These are phyloP conservation scores for Babesia ovis DNA, from an alignment of 169 alveolate species.

Conservation along the genomic window DNA sequence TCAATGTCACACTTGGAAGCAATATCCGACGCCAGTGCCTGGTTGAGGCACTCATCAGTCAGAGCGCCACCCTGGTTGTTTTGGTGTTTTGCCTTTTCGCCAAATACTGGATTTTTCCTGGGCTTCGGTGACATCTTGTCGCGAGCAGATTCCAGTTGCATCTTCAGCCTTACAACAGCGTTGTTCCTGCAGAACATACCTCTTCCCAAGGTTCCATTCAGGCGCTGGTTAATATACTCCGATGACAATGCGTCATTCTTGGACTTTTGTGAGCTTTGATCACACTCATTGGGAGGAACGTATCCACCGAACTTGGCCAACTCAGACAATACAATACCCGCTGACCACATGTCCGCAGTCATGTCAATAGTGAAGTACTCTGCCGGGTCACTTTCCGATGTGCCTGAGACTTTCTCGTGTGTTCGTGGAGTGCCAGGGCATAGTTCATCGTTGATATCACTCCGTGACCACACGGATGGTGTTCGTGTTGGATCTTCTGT, in stretches of 20 bases:
- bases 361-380: conserved; percentile 43
- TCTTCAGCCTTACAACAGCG: conserved; percentile 4
- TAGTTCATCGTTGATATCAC: not conserved
- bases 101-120: not conserved
- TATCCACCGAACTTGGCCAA: conserved; percentile 51
- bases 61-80: not conserved
- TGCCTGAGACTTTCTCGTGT: not conserved
- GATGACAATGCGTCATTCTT: not conserved
- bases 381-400: conserved; percentile 22
- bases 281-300: not conserved
- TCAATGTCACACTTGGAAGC: conserved; percentile 48
- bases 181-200: conserved; percentile 46
- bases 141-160: conserved; percentile 13
- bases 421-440: not conserved
- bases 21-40: conserved; percentile 38
- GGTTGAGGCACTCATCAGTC: conserved; percentile 43
- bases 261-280: not conserved
- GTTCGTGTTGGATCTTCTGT: not conserved
- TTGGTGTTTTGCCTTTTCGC: not conserved
- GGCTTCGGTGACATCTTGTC: conserved; percentile 1
- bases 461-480: conserved; percentile 23
- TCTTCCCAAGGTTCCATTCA: conserved; percentile 28
- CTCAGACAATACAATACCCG: conserved; percentile 61
- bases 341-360: conserved; percentile 67
- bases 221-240: conserved; percentile 12